Percentiles rank a stretch among this genome's conserved stretches.
Evolutionary conservation across 805 yeast species (phyloP).

Genomic region (Metschnikowia koreensis): DNA sequence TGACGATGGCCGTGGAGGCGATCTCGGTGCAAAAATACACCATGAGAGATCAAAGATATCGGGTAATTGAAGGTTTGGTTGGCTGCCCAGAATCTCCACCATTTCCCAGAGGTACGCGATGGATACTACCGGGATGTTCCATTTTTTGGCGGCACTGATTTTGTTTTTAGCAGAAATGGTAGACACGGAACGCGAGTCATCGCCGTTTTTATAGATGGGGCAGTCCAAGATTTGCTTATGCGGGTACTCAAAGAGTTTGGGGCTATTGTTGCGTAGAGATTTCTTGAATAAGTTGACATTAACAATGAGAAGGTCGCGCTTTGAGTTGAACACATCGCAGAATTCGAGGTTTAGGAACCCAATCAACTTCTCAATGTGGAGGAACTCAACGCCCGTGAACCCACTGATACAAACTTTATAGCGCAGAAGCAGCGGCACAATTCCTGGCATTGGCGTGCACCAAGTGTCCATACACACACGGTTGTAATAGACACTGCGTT

Average conservation of each 20-base stretch:
- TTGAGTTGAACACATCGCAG: conserved; percentile 46
- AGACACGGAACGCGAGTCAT: conserved; percentile 29
- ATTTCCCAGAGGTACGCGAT: conserved; percentile 54
- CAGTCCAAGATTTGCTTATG: conserved; percentile 33
- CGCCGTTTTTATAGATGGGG: conserved; percentile 28
- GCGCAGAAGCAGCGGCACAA: conserved; percentile 23
- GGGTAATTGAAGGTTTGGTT: conserved; percentile 29
- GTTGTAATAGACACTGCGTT: conserved; percentile 63
- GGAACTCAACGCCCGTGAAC: conserved; percentile 70
- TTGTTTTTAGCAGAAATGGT: conserved; percentile 49
- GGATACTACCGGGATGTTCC: conserved; percentile 60
- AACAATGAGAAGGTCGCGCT: conserved; percentile 56
- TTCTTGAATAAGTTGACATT: conserved; percentile 47
- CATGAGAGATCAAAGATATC: conserved; percentile 46
- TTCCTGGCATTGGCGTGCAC: conserved; percentile 53
- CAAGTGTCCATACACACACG: conserved; percentile 53
- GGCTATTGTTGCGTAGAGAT: conserved; percentile 38
- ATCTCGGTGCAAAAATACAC: conserved; percentile 55
- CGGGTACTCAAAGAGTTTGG: conserved; percentile 39
- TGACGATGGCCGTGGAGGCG: conserved; percentile 23
- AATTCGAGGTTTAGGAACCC: conserved; percentile 50
- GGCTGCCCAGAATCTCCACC: conserved; percentile 25
- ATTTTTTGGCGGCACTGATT: conserved; percentile 54
- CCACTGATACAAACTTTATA: conserved; percentile 61
- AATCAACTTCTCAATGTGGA: conserved; percentile 68